phyloP scores from a whole-genome alignment of 495 filamentous ascomycete species.

The Tuber indicum region DNA sequence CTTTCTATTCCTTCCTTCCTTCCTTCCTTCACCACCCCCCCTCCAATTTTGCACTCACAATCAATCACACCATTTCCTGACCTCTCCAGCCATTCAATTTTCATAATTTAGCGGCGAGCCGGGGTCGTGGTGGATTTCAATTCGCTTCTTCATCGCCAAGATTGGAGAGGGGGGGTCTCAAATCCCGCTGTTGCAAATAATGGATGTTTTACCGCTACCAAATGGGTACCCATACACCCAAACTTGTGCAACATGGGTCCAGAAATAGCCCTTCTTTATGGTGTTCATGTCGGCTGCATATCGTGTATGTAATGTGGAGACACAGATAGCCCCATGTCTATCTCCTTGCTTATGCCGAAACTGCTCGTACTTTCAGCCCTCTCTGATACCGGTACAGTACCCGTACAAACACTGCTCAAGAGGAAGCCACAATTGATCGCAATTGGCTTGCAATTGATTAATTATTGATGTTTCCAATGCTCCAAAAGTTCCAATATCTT shows the following conservation, averaged over 20 bases:
- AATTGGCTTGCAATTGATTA: not conserved
- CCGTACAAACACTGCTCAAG: not conserved
- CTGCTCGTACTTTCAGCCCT: not conserved
- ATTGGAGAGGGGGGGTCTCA: not conserved
- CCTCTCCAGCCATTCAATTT: conserved; percentile 12
- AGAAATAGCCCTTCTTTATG: not conserved
- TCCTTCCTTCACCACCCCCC: not conserved
- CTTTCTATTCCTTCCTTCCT: not conserved
- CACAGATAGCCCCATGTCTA: not conserved
- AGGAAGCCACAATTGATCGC: not conserved
- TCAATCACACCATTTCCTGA: conserved; percentile 13
- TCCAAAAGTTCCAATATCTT: not conserved
- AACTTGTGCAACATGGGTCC: not conserved
- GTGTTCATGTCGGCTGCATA: not conserved
- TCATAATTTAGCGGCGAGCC: conserved; percentile 19
- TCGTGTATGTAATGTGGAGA: not conserved
- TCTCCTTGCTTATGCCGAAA: conserved; percentile 2
- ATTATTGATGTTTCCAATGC: not conserved
- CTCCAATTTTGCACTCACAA: not conserved
- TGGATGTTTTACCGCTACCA: conserved; percentile 22
- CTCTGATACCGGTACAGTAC: not conserved
- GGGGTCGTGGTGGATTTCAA: conserved; percentile 32
- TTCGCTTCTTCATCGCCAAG: conserved; percentile 19
- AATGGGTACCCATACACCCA: conserved; percentile 14
- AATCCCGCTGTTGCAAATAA: conserved; percentile 17